These are phyloP conservation scores for Backusella morwellensis DNA, from an alignment of 192 early-diverging fungal genomes.

Conservation along the genomic window DNA sequence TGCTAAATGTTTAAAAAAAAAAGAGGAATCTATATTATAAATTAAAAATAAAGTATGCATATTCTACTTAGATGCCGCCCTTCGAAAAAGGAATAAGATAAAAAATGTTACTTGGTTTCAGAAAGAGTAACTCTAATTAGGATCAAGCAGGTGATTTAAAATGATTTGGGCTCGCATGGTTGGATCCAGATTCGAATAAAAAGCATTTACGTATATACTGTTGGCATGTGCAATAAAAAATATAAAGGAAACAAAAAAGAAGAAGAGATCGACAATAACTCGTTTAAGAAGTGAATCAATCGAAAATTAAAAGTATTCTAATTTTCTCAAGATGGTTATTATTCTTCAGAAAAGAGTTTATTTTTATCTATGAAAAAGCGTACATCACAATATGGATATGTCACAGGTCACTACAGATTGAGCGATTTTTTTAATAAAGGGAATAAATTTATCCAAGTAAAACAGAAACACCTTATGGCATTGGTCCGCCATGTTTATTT, in stretches of 20 bases:
- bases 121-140: not conserved
- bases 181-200: not conserved
- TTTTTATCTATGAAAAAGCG: not conserved
- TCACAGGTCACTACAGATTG: not conserved
- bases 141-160: not conserved
- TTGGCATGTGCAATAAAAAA: not conserved
- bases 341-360: not conserved
- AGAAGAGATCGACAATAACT: not conserved
- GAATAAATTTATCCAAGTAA: slow-evolving; percentile 7
- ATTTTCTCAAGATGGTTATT: not conserved
- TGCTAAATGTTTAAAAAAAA: not conserved
- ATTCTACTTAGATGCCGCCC: not conserved
- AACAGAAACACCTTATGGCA: not conserved
- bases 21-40: not conserved
- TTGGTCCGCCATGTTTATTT: not conserved
- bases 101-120: not conserved
- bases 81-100: not conserved
- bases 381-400: not conserved
- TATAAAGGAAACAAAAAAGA: not conserved
- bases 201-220: not conserved
- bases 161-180: not conserved
- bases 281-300: not conserved
- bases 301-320: not conserved
- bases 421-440: not conserved
- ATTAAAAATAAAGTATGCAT: not conserved